These are phyloP conservation scores for Rhodocollybia butyracea DNA, from an alignment of 768 basidiomycete genomes.

Conservation along the genomic window DNA sequence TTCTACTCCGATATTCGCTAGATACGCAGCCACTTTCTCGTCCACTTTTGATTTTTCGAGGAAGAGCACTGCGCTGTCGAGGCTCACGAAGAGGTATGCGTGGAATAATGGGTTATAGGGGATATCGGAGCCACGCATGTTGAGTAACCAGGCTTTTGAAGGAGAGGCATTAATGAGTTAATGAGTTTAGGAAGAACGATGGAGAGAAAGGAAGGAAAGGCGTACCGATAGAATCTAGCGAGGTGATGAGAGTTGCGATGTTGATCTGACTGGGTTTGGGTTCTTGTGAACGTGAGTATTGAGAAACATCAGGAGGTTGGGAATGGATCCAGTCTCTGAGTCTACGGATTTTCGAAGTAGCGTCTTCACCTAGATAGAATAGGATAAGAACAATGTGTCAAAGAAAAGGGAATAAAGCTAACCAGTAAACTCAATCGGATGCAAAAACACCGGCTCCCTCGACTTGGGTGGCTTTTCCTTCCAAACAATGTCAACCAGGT, in stretches of 20 bases:
- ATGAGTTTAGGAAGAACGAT: no score
- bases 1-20: constrained; percentile 54
- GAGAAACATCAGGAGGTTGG: constrained; percentile 56
- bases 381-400: background rate
- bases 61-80: constrained; percentile 67
- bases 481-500: constrained; percentile 83
- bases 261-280: constrained; percentile 63
- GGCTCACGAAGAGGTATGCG: constrained; percentile 75
- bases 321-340: constrained; percentile 67
- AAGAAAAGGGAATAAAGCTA: constrained; percentile 10
- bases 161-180: no score
- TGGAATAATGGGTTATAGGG: constrained; percentile 93
- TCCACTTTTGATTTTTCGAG: constrained; percentile 66
- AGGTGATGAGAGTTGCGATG: constrained; percentile 62
- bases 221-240: constrained; percentile 66
- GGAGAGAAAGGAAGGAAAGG: background rate
- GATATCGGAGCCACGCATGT: constrained; percentile 86
- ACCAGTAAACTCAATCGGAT: constrained; percentile 70
- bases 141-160: constrained; percentile 89
- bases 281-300: constrained; percentile 56
- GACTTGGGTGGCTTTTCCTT: constrained; percentile 71
- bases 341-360: constrained; percentile 64
- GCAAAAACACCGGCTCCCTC: constrained; percentile 61
- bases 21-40: constrained; percentile 53
- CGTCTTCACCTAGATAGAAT: constrained; percentile 46